phyloP scores from a whole-genome alignment of 2,329 filamentous ascomycete genomes.

The Monosporascus sp. region DNA sequence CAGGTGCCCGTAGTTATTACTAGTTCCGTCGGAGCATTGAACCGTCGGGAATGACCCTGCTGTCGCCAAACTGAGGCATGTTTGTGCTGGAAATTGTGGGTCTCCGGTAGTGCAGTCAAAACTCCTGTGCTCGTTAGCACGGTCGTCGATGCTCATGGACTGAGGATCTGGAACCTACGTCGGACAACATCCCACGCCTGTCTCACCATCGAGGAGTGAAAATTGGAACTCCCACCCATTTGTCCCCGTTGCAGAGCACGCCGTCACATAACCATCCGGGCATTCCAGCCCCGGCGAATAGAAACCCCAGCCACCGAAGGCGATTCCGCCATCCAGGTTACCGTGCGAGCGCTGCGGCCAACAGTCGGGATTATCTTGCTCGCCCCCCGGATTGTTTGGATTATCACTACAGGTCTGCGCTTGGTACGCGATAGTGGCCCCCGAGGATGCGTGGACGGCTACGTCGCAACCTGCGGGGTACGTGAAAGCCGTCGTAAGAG shows the following conservation, averaged over 20 bases:
- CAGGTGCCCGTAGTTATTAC: constrained; percentile 1
- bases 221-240: constrained; percentile 22
- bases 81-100: constrained; percentile 2
- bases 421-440: constrained; percentile 17
- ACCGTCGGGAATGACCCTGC: constrained; percentile 2
- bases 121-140: not conserved
- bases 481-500: constrained; percentile 18
- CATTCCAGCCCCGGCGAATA: constrained; percentile 30
- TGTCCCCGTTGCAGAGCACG: constrained; percentile 22
- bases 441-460: constrained; percentile 13
- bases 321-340: constrained; percentile 5
- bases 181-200: constrained; percentile 28
- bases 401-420: constrained; percentile 17
- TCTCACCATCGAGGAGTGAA: constrained; percentile 20
- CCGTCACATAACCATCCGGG: constrained; percentile 25
- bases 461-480: constrained; percentile 14
- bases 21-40: constrained; percentile 1
- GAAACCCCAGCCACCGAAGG: constrained; percentile 28
- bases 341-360: constrained; percentile 20
- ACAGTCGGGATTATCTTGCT: constrained; percentile 22
- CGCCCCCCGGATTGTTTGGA: constrained; percentile 2
- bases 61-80: constrained; percentile 3
- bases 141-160: not conserved
- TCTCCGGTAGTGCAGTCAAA: constrained; percentile 8
- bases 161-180: constrained; percentile 14